Evolutionary conservation across 2,329 filamentous ascomycete species (phyloP).

Genomic region (Paecilomyces dactylethromorphus): DNA sequence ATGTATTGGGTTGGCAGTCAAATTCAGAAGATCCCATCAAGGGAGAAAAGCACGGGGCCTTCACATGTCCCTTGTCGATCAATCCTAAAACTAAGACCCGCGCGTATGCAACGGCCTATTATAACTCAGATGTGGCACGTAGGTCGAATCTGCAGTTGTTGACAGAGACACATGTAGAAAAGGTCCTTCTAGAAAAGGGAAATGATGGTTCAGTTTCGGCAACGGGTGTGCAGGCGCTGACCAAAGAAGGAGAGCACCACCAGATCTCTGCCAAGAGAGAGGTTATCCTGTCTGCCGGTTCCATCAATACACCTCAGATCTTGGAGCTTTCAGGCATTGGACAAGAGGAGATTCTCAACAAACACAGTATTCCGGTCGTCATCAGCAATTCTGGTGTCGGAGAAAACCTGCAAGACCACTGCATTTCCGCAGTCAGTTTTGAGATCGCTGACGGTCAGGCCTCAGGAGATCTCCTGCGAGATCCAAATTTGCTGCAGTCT

Average conservation of each 20-base stretch:
- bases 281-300: conserved; percentile 55
- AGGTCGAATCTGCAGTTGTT: conserved; percentile 43
- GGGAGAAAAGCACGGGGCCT: conserved; percentile 33
- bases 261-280: conserved; percentile 38
- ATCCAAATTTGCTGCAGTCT: conserved; percentile 12
- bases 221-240: conserved; percentile 13
- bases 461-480: conserved; percentile 17
- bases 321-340: conserved; percentile 59
- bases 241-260: conserved; percentile 18
- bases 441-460: conserved; percentile 15
- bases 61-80: conserved; percentile 30
- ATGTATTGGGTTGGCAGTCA: conserved; percentile 13
- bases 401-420: conserved; percentile 47
- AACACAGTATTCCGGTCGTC: conserved; percentile 36
- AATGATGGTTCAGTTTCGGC: conserved; percentile 12
- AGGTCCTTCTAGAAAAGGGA: conserved; percentile 37
- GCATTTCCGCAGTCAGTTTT: conserved; percentile 23
- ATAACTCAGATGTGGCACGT: conserved; percentile 29
- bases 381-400: conserved; percentile 43
- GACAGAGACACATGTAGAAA: conserved; percentile 40
- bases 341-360: conserved; percentile 34
- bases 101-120: conserved; percentile 38
- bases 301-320: conserved; percentile 50
- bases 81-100: conserved; percentile 23
- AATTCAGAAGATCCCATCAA: conserved; percentile 22